phyloP scores from a whole-genome alignment of 371 early-diverging fungal genomes.

The Mucor ambiguus region DNA sequence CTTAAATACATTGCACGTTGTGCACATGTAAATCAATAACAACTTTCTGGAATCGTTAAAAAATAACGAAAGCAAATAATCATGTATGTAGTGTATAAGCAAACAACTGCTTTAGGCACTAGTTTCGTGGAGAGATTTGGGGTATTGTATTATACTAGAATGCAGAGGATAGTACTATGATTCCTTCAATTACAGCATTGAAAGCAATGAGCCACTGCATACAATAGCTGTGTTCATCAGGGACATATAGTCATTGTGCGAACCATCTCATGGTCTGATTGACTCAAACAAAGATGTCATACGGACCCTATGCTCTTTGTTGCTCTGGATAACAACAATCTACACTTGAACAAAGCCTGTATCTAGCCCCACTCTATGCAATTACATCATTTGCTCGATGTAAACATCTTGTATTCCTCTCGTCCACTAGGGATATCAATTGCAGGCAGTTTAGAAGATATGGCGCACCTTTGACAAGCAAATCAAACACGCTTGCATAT shows the following conservation, averaged over 20 bases:
- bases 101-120: not conserved
- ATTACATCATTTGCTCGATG: not conserved
- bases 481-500: conserved; percentile 5
- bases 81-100: not conserved
- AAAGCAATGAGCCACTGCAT: not conserved
- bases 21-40: not conserved
- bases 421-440: not conserved
- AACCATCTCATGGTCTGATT: not conserved
- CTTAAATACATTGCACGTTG: not conserved
- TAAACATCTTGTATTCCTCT: not conserved
- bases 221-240: not conserved
- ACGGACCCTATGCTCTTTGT: not conserved
- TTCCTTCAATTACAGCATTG: not conserved
- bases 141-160: not conserved
- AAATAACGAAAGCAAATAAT: not conserved
- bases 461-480: conserved; percentile 3
- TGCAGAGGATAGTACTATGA: not conserved
- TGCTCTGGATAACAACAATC: not conserved
- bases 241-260: not conserved
- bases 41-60: conserved; percentile 3
- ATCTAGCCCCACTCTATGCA: not conserved
- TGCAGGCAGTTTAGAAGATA: not conserved
- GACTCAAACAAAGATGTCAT: not conserved
- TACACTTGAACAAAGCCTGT: not conserved
- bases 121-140: not conserved